Evolutionary conservation across 2,329 filamentous ascomycete genomes (phyloP), one percentile per base, ranked within the genome.

Genomic region (Exophiala phaeomuriformis): DNA sequence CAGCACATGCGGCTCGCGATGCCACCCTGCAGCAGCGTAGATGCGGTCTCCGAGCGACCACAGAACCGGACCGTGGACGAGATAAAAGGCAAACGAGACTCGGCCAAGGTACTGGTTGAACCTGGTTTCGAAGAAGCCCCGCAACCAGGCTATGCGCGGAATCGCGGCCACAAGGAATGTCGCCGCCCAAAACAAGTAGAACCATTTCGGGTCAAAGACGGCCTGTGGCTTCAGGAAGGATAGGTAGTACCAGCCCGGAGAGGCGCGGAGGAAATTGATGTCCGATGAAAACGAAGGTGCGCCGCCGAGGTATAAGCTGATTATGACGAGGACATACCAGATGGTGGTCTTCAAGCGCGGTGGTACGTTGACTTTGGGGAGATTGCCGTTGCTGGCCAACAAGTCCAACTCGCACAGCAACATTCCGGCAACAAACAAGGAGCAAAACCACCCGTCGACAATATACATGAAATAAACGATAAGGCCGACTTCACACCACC

Each of bases 401-500:
- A 80, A 62, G 59, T 85, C 82, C 31, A 85, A 66, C 54, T 85
- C 81, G 65, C 77, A 77, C 8, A 84, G 72, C 2, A 84, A 66
- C 77, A 84, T 81, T 27, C 83, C 83, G 0, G 74, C 69, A 8
- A 78, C 66, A 64, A 85, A 85, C 66, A 83, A 72, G 10, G 81
- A 73, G 59, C 77, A 79, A 63, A 80, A 81, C 67, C 76, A 80
- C 28, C 81, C 83, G 64, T 88, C 84, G 2, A 76, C 76, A 48
- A 86, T 76, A 65, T 84, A 86, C 64, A 87, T 71, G 63, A 85
- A 85, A 68, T 87, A 88, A 58, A 74, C 71, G 19, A 81, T 75
- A 7, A 88, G 69, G 1, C 64, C 75, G 1, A 72, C 44, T 61
- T 81, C 69, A 63, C 77, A 77, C 65, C 71, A 72, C 0, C 85